Base-by-base conservation (phyloP, 495 filamentous ascomycete genomes). In the Aspergillus egyptiacus region DNA sequence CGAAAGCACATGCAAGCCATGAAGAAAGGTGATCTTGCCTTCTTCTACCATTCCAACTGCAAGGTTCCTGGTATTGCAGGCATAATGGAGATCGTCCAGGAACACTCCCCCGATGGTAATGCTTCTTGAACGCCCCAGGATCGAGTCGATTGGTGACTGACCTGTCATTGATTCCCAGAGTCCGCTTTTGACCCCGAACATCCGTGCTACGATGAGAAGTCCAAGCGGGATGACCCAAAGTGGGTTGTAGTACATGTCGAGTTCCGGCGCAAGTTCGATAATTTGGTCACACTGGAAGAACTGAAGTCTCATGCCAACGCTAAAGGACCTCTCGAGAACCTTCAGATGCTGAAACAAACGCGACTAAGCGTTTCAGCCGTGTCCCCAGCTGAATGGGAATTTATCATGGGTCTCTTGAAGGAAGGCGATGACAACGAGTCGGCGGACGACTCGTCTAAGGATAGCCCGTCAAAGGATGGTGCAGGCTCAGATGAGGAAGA, bases 1-100 rank as follows among this genome's bases (percentile, higher is more conserved):
- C 78, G 86, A 31, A 96, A 96, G 60, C 87, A 95, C 62, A 81
- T 98, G 62, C 80, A 84, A 2, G 75, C 82, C 5, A 98, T 97
- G 93, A 88, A 86, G 64, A 79, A 83, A 54, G 91, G 93, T 32
- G 93, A 98, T 53, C 71, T 86, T 34, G 91, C 89, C 28, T 96
- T 98, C 70, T 96, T 98, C 72, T 98, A 98, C 63, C 91, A 96
- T 69, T 91, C 86, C n/a, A 94, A 90, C 60, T 90, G 86, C 70
- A 95, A 93, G 66, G 76, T 82, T 24, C 91, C 93, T 0, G 91
- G 89, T 2, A 86, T 98, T 41, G 90, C 83, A 4, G 93, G 93
- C n/a, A 79, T 85, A 6, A 94, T 96, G 87, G 86, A 95, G 65
- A 85, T 98, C 60, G 89, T 94, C 2, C 67, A 79, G 51, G 89